phyloP scores from a whole-genome alignment of 129 eudicot species.

The Deinandra increscens region DNA sequence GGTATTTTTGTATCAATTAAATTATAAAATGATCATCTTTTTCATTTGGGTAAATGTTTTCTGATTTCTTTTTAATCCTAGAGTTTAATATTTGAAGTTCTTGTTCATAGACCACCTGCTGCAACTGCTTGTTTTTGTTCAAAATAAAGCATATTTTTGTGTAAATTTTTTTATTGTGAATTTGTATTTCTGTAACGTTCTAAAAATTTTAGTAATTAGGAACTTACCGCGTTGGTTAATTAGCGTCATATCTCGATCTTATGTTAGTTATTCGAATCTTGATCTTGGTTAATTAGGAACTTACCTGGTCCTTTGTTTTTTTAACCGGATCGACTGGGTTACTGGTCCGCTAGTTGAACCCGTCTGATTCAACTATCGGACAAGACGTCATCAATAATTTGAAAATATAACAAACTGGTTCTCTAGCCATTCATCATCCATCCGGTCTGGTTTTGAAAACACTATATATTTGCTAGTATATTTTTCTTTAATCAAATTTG shows the following conservation, averaged over 20 bases:
- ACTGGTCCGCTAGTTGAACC: too few relatives aligned
- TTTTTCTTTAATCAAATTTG: too few relatives aligned
- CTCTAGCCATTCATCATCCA: too few relatives aligned
- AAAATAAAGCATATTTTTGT: background rate
- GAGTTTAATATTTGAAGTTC: background rate
- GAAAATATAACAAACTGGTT: too few relatives aligned
- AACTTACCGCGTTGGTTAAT: background rate
- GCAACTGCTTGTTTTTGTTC: constrained; percentile 8
- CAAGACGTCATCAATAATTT: too few relatives aligned
- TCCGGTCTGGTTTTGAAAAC: too few relatives aligned
- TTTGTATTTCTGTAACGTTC: too few relatives aligned
- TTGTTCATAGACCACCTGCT: background rate
- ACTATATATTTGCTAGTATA: background rate
- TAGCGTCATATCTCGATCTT: background rate
- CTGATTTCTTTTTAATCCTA: constrained; percentile 10
- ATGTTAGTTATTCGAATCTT: background rate
- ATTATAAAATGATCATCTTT: background rate
- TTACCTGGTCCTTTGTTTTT: too few relatives aligned
- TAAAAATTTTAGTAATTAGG: too few relatives aligned
- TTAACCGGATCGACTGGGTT: too few relatives aligned
- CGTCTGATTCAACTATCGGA: too few relatives aligned
- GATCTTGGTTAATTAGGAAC: background rate
- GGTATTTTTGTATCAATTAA: constrained; percentile 10
- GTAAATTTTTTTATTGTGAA: background rate
- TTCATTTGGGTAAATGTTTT: background rate